phyloP scores from a whole-genome alignment of 768 basidiomycete genomes.

The Mycena chlorophos region DNA sequence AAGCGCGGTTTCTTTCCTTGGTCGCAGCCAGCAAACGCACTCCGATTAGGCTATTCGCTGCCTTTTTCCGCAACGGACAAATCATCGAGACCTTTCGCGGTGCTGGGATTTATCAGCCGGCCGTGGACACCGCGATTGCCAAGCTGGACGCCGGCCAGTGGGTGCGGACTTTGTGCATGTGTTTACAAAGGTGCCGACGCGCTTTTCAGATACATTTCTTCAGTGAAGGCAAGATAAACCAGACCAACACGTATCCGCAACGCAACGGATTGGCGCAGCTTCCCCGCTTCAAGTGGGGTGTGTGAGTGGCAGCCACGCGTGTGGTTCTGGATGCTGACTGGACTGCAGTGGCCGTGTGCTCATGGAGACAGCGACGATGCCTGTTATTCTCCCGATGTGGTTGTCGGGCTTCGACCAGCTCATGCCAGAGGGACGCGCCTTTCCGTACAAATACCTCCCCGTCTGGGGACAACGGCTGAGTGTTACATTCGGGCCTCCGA shows the following conservation, averaged over 20 bases:
- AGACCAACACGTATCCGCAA: constrained; percentile 53
- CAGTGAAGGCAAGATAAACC: constrained; percentile 86
- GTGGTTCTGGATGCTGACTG: constrained; percentile 2
- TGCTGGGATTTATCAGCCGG: constrained; percentile 83
- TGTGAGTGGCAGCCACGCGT: constrained; percentile 56
- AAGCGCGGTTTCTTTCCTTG: constrained; percentile 30
- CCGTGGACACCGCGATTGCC: constrained; percentile 79
- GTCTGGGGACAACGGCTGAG: constrained; percentile 60
- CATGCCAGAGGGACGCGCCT: constrained; percentile 84
- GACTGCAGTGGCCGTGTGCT: constrained; percentile 73
- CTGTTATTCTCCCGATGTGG: constrained; percentile 91
- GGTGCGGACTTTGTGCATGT: constrained; percentile 51
- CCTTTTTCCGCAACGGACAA: constrained; percentile 87
- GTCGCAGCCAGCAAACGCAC: constrained; percentile 2
- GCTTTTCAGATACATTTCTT: constrained; percentile 83
- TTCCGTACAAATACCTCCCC: constrained; percentile 74
- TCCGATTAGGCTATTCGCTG: constrained; percentile 68
- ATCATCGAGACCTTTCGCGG: constrained; percentile 92
- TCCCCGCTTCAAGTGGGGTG: constrained; percentile 91
- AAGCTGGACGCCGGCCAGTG: constrained; percentile 82
- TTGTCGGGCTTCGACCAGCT: constrained; percentile 88
- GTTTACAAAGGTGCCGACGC: neutral
- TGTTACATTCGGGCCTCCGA: constrained; percentile 79
- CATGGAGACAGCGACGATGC: constrained; percentile 58
- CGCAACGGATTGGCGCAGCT: constrained; percentile 49